These are phyloP conservation scores for Spizellomyces punctatus DNA, from an alignment of 192 early-diverging fungal species.

Conservation along the genomic window DNA sequence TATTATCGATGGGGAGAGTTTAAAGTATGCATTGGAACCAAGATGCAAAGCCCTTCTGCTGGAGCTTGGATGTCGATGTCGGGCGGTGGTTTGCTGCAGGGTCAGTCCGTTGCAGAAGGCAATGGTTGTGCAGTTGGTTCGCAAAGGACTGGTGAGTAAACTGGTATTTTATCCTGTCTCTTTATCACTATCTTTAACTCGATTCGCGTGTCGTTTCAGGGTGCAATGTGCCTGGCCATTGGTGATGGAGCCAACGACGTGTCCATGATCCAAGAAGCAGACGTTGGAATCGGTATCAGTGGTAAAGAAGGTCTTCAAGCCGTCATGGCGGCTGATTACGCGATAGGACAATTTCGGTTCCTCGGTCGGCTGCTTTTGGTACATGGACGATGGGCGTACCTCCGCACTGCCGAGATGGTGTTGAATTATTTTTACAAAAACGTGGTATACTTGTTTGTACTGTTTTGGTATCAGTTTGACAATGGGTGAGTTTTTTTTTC, in stretches of 20 bases:
- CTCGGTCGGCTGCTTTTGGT: conserved; percentile 84
- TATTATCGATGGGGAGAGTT: conserved; percentile 58
- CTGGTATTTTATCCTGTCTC: conserved; percentile 10
- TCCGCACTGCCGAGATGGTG: conserved; percentile 86
- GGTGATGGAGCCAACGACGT: conserved; percentile 69
- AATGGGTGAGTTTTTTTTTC: conserved; percentile 64
- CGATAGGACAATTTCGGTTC: conserved; percentile 90
- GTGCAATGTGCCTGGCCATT: conserved; percentile 72
- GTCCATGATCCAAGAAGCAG: conserved; percentile 66
- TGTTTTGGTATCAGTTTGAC: conserved; percentile 95
- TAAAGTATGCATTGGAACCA: conserved; percentile 70
- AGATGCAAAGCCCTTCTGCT: conserved; percentile 58
- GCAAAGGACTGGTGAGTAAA: conserved; percentile 57
- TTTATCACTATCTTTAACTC: background rate
- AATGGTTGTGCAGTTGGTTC: conserved; percentile 86
- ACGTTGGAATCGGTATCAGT: conserved; percentile 64
- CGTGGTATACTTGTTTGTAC: conserved; percentile 87
- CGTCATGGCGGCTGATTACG: conserved; percentile 92
- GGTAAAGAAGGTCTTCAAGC: conserved; percentile 80
- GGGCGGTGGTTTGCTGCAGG: conserved; percentile 89
- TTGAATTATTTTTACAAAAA: conserved; percentile 98
- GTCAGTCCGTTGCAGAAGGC: conserved; percentile 95
- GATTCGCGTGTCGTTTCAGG: conserved; percentile 54
- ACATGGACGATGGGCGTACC: conserved; percentile 91
- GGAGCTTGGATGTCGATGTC: conserved; percentile 59